phyloP scores from a whole-genome alignment of 1,139 yeast genomes.

The Yamadazyma oceani region DNA sequence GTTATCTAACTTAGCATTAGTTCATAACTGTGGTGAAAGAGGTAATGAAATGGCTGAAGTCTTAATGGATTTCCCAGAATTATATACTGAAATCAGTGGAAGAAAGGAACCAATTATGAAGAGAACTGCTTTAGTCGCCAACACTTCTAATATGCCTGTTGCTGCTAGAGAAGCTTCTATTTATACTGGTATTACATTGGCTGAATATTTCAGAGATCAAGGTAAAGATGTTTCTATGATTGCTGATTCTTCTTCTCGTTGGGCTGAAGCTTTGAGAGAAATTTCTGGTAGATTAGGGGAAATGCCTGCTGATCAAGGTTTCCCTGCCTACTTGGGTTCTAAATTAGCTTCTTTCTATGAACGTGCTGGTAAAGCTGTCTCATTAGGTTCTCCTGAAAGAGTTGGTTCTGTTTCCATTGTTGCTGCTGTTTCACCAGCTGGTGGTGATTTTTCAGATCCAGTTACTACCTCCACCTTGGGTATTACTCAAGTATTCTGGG shows the following conservation, averaged over 20 bases:
- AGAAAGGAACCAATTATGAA: constrained; percentile 98
- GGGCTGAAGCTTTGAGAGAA: constrained; percentile 99
- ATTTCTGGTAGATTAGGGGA: constrained; percentile 99
- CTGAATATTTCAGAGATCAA: constrained; percentile 99
- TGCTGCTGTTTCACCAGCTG: constrained; percentile 99
- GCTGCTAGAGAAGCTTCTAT: constrained; percentile 99
- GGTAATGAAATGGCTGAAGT: constrained; percentile 99
- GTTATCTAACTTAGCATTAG: constrained; percentile 34
- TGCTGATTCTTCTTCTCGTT: constrained; percentile 99
- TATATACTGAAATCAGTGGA: constrained; percentile 86
- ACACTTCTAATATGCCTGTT: constrained; percentile 99
- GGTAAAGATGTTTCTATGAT: constrained; percentile 99
- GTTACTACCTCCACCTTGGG: constrained; percentile 97
- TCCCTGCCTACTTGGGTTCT: constrained; percentile 99
- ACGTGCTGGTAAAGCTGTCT: constrained; percentile 97
- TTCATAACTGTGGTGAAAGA: constrained; percentile 73
- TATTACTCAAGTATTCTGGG: constrained; percentile 99
- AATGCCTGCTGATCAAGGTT: constrained; percentile 99
- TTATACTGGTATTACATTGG: constrained; percentile 97
- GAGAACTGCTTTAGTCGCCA: constrained; percentile 97
- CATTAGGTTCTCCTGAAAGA: constrained; percentile 96
- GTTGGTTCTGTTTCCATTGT: constrained; percentile 96
- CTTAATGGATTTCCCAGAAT: constrained; percentile 98
- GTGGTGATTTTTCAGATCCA: constrained; percentile 99
- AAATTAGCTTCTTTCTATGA: constrained; percentile 98